Percentiles rank a stretch among this genome's conserved stretches.
Evolutionary conservation across 2,329 filamentous ascomycete genomes (phyloP).

Genomic region (Didymosphaeria variabile): DNA sequence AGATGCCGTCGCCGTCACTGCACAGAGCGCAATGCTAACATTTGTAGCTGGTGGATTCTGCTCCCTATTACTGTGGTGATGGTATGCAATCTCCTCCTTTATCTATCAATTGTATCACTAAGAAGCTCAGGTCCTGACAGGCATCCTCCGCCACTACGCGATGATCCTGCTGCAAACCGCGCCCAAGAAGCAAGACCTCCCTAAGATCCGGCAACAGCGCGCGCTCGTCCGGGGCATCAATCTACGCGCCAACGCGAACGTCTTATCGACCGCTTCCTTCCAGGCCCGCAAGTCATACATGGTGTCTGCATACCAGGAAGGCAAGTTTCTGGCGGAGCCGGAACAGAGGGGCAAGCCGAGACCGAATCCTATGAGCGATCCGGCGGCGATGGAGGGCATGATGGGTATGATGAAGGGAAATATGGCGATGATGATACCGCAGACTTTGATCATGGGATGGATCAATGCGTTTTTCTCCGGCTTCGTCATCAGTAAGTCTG

Average conservation of each 20-base stretch:
- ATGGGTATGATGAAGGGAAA: constrained; percentile 99
- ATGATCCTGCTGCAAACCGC: constrained; percentile 86
- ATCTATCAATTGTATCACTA: constrained; percentile 19
- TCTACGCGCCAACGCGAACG: constrained; percentile 82
- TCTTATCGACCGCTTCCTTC: constrained; percentile 81
- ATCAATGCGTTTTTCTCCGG: constrained; percentile 99
- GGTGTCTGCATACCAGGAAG: constrained; percentile 81
- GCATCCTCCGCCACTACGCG: constrained; percentile 94
- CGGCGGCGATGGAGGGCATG: constrained; percentile 98
- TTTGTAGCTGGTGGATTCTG: constrained; percentile 92
- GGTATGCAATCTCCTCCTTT: constrained; percentile 59
- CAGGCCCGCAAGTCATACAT: constrained; percentile 81
- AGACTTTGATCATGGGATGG: constrained; percentile 99
- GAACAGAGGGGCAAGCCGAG: constrained; percentile 85
- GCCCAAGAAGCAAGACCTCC: constrained; percentile 82
- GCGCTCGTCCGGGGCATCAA: constrained; percentile 84
- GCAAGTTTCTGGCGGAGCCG: constrained; percentile 88
- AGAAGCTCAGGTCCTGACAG: constrained; percentile 77
- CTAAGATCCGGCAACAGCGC: constrained; percentile 83
- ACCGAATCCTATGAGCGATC: constrained; percentile 94
- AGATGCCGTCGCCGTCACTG: constrained; percentile 3
- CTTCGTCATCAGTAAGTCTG: constrained; percentile 86
- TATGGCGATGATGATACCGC: constrained; percentile 99
- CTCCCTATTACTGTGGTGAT: constrained; percentile 98
- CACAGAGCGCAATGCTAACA: constrained; percentile 30